Percentiles rank a stretch among this genome's conserved stretches.
These are phyloP conservation scores for Trichoderma pleuroti DNA, from an alignment of 2,329 filamentous ascomycete genomes.

Conservation along the genomic window DNA sequence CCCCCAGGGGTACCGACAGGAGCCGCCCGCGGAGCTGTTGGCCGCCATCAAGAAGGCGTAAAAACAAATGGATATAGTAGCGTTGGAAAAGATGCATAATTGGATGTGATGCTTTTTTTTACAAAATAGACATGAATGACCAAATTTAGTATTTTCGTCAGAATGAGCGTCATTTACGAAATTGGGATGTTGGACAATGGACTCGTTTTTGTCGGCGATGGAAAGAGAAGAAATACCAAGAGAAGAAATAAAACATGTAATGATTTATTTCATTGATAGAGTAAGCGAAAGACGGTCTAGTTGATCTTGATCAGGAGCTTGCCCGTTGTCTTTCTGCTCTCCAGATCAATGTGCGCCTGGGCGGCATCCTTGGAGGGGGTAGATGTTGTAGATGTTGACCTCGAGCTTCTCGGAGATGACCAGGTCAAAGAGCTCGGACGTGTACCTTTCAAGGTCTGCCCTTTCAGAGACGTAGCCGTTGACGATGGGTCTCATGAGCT, in stretches of 20 bases:
- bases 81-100: neutral
- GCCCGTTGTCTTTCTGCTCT: slow-evolving; percentile 77
- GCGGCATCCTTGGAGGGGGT: slow-evolving; percentile 69
- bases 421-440: slow-evolving; percentile 68
- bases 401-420: slow-evolving; percentile 67
- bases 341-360: slow-evolving; percentile 72
- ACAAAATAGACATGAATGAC: slow-evolving; percentile 7
- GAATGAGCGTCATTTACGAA: neutral
- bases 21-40: slow-evolving; percentile 79
- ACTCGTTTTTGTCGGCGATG: neutral
- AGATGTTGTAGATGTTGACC: slow-evolving; percentile 70
- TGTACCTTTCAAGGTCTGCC: slow-evolving; percentile 69
- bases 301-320: slow-evolving; percentile 70
- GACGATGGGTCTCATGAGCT: slow-evolving; percentile 70
- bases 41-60: slow-evolving; percentile 53
- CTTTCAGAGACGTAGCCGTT: slow-evolving; percentile 66
- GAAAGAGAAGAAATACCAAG: slow-evolving; percentile 3
- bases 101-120: slow-evolving; percentile 15
- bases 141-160: neutral
- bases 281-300: slow-evolving; percentile 13
- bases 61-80: slow-evolving; percentile 13
- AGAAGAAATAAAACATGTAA: neutral
- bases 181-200: slow-evolving; percentile 12
- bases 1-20: slow-evolving; percentile 88
- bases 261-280: neutral